Evolutionary conservation across 192 early-diverging fungal species (phyloP), one percentile per base, ranked within the genome.

Genomic region (Backusella tarrabulga): DNA sequence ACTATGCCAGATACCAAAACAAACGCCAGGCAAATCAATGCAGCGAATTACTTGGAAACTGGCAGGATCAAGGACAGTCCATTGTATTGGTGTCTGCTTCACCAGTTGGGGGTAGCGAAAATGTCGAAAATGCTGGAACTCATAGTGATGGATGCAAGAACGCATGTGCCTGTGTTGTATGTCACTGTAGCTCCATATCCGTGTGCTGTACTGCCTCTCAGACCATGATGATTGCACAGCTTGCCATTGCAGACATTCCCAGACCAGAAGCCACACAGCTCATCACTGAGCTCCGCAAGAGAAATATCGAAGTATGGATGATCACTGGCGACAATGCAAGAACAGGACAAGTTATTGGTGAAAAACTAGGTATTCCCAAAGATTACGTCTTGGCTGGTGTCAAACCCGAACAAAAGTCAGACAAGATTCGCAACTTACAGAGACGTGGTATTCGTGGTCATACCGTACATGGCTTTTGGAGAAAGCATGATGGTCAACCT

Each of bases 251-350:
- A 0, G 95, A 96, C 77, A 83, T 84, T 2, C 82, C 90, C 23
- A 84, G 92, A 29, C 83, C 90, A 0, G 91, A 91, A 72, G 87
- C 91, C 4, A 73, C 74, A 9, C 72, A 78, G 6, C 90, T 91
- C 0, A 83, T 96, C 36, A 67, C 67, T 3, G 74, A 68, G 17
- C 80, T 96, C 17, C 78, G 77, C 8, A 68, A 72, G 9, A 83
- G 78, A 15, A 90, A 91, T 1, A 81, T 94, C 21, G 85, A 91
- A 52, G 91, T 93, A 6, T 91, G 91, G 88, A 94, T 96, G 91
- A 76, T 95, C 68, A 93, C 95, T 0, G 95, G 95, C 34, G 95
- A 96, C 78, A 87, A 90, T 81, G 81, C 74, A 0, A 78, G 79
- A 6, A 92, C 93, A 3, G 95, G 91, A 0, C 72, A 83, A 44